Base-by-base conservation (phyloP, 768 basidiomycete genomes). In the Lentinula edodes region DNA sequence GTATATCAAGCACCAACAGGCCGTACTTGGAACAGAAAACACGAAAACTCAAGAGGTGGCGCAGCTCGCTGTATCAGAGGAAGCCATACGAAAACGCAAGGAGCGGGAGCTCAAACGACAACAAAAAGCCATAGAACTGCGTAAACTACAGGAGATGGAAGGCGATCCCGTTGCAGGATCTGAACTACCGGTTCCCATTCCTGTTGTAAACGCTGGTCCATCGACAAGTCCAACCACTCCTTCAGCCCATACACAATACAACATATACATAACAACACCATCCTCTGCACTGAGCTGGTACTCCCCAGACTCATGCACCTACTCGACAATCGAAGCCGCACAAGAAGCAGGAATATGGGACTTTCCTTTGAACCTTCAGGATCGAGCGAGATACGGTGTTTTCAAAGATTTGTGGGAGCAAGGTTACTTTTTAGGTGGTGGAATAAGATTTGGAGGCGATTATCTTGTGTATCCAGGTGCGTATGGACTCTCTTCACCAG, bases 391-490 rank as follows among this genome's bases (percentile, higher is more conserved):
- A 59, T 94, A 91, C 64, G 86, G 80, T 9, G 89, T 94, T 9
- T 96, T 94, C 71, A 80, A 81, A 48, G 86, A 85, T 64, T 71
- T 97, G 12, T 93, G 91, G 89, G 84, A 87, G 63, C 83, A 88
- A 72, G 92, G 91, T 0, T 87, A 88, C 70, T 97, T 84, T 71
- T 83, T 97, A 84, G 95, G 95, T 52, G 85, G 85, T 0, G 95
- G 95, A 0, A 85, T 95, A 72, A 91, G 90, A 72, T 99, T 99
- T 69, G 97, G 97, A 6, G 95, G 95, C 1, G 95, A 98, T 67
- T 98, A 93, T 72, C 75, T 99, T 48, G 90, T 98, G 1, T 99
- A 99, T 74, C 97, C 97, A 56, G 96, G 96, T 90, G 70, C 45
- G 84, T 73, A 54, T 61, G 32, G n/a, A 58, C 43, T 16, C 39